Evolutionary conservation across 495 filamentous ascomycete species (phyloP), one percentile per base, ranked within the genome.

Genomic region (Xylaria castorea): DNA sequence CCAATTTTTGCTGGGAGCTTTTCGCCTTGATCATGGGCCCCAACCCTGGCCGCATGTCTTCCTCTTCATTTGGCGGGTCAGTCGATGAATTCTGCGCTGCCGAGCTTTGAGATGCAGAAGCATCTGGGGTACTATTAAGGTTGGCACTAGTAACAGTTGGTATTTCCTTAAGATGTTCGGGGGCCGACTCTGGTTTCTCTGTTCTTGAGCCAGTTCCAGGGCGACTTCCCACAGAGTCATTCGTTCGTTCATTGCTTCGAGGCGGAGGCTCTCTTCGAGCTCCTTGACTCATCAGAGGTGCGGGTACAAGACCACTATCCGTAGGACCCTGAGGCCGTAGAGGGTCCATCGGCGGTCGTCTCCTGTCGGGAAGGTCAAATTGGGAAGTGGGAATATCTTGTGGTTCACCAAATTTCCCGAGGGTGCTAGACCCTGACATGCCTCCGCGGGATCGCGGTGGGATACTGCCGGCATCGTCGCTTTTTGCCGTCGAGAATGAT

Each of bases 11-110:
- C 61, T 81, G 87, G 0, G 90, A 91, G 75, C 94, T 91, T 71
- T 91, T 86, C 2, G 79, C 70, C 81, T 95, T 96, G 69, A 97
- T 91, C 94, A 97, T 97, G 48, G 94, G 93, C 0, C 93, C 94
- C 27, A 97, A 88, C 1, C 94, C 94, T 38, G 94, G 94, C 25
- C 93, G 88, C 18, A 81, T 87, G 34, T 92, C 90, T 42, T 87
- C 84, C 5, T 81, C 79, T 50, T 74, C 74, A 34, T 82, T 83
- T 34, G 82, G 81, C 5, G 83, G 61, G 20, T 77, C 76, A 44
- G 75, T 34, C 12, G 79, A 57, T 6, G 77, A 63, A 12, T 77
- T 70, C 40, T 77, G 75, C 1, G 75, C 69, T 16, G 48, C 66
- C 1, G 79, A 70, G 5, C 73, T 73, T 27, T 80, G 75, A 36